phyloP scores from a whole-genome alignment of 352 stramenopile species.

The Phytophthora pseudosyringae region DNA sequence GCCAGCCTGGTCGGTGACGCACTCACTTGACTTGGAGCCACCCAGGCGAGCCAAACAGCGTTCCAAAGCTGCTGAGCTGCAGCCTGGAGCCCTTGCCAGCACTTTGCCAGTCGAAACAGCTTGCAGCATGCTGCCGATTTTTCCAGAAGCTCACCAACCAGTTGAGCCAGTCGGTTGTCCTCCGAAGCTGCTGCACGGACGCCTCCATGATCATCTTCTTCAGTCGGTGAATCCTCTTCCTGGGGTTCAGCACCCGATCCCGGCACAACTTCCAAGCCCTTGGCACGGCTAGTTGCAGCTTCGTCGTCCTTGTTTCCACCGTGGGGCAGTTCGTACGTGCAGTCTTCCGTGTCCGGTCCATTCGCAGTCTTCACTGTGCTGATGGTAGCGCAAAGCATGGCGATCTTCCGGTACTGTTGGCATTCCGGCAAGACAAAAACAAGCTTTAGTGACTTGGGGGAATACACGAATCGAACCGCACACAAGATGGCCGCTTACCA shows the following conservation, averaged over 20 bases:
- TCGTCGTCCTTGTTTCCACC: conserved; percentile 2
- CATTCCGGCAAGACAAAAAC: background rate
- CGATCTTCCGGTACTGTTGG: conserved; percentile 49
- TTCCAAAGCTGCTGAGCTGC: conserved; percentile 64
- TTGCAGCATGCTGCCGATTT: conserved; percentile 52
- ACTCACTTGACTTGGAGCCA: conserved; percentile 46
- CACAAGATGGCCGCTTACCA: conserved; percentile 35
- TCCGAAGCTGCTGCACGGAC: background rate
- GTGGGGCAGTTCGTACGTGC: conserved; percentile 45
- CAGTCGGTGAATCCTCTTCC: background rate
- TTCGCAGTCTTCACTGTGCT: conserved; percentile 26
- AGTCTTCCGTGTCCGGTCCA: conserved; percentile 48
- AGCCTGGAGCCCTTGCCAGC: conserved; percentile 67
- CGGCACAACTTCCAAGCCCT: background rate
- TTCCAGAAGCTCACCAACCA: conserved; percentile 44
- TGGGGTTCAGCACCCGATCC: background rate
- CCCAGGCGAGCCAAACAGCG: conserved; percentile 57
- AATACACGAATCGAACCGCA: background rate
- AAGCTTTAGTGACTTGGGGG: background rate
- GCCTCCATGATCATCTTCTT: conserved; percentile 1
- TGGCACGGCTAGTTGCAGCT: background rate
- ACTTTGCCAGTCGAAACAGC: conserved; percentile 49
- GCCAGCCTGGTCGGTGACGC: conserved; percentile 19
- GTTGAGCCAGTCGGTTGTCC: conserved; percentile 15
- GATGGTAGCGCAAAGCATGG: conserved; percentile 19